phyloP scores from a whole-genome alignment of 805 yeast genomes.

The Wickerhamomyces bovis region DNA sequence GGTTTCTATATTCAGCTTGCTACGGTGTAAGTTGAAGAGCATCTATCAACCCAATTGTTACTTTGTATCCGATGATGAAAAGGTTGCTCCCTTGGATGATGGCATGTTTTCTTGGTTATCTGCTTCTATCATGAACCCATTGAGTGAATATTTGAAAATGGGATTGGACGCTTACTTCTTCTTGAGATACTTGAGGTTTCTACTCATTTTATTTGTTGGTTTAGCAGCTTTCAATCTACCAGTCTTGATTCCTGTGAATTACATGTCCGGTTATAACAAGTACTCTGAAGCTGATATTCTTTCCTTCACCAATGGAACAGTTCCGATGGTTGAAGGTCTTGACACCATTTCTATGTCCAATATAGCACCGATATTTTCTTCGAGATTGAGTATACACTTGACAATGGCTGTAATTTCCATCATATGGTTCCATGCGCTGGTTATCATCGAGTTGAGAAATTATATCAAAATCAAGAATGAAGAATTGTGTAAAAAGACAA shows the following conservation, averaged over 20 bases:
- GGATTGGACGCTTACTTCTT: constrained; percentile 78
- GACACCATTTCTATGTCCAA: constrained; percentile 71
- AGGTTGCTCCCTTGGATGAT: constrained; percentile 31
- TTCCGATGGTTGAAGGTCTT: constrained; percentile 37
- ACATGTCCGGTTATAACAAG: constrained; percentile 24
- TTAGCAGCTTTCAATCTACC: constrained; percentile 52
- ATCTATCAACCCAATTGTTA: constrained; percentile 53
- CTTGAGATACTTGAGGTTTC: constrained; percentile 49
- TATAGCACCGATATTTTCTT: constrained; percentile 46
- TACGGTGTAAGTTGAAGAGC: constrained; percentile 29
- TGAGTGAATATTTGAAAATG: constrained; percentile 38
- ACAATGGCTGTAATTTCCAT: constrained; percentile 50
- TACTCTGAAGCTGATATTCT: constrained; percentile 16
- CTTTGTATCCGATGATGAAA: constrained; percentile 33
- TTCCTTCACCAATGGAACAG: constrained; percentile 19
- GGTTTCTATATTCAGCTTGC: constrained; percentile 33
- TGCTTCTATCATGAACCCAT: constrained; percentile 34
- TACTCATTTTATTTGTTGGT: constrained; percentile 44
- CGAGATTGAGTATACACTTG: constrained; percentile 56
- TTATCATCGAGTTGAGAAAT: constrained; percentile 49
- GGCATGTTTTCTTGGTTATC: constrained; percentile 54
- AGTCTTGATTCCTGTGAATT: constrained; percentile 60
- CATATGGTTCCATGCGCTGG: constrained; percentile 46
- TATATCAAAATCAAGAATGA: constrained; percentile 44
- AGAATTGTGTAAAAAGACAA: constrained; percentile 27